A percentile compares a stretch with the other conserved stretches of the same genome.
Conservation (phyloP, 768 basidiomycete genomes). For the Fomitopsis pulvina region DNA sequence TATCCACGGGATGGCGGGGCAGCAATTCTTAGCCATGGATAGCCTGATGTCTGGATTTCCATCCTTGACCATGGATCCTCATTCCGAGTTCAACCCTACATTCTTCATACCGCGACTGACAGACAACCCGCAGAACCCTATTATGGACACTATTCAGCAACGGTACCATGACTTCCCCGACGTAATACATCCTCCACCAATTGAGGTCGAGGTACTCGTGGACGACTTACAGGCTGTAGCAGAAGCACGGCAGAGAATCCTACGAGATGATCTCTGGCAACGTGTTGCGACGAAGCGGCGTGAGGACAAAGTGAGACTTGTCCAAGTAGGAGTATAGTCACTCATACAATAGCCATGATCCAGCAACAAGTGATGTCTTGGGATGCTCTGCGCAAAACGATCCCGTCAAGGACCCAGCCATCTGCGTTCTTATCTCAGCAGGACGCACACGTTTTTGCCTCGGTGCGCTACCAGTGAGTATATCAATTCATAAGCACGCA, state of each 20-base stretch:
- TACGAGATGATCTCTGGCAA: constrained; percentile 7
- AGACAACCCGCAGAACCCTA: constrained; percentile 76
- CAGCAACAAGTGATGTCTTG: constrained; percentile 38
- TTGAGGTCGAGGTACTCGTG: constrained; percentile 1
- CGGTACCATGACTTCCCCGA: not conserved
- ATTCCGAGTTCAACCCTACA: constrained; percentile 15
- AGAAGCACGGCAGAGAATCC: not conserved
- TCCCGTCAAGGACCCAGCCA: constrained; percentile 24
- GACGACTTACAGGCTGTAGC: constrained; percentile 5
- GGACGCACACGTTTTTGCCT: constrained; percentile 40
- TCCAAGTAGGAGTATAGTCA: no score
- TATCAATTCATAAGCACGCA: not conserved
- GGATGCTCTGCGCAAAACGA: constrained; percentile 45
- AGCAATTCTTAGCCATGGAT: not conserved
- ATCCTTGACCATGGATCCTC: not conserved
- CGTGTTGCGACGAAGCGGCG: not conserved
- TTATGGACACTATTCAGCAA: constrained; percentile 48
- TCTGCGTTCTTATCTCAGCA: constrained; percentile 71
- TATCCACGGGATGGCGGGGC: no score
- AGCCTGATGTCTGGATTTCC: not conserved
- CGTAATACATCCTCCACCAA: not conserved
- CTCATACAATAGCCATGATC: no score
- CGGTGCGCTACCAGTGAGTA: constrained; percentile 56
- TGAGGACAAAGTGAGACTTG: constrained; percentile 1
- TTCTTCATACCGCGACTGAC: constrained; percentile 63